These are phyloP conservation scores for Phytophthora sansomeana DNA, from an alignment of 352 stramenopile genomes.

Conservation along the genomic window DNA sequence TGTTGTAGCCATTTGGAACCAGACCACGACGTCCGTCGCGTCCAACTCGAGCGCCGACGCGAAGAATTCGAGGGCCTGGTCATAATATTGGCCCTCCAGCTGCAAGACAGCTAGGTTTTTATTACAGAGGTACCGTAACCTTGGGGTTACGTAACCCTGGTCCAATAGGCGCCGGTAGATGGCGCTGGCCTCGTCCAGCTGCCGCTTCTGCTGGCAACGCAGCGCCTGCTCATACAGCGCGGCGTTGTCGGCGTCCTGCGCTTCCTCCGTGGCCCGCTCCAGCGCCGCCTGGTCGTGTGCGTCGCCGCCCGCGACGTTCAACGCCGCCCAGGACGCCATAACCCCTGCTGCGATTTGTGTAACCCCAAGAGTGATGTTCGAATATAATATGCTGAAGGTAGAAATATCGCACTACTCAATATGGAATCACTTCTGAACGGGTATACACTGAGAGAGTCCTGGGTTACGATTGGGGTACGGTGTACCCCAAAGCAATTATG, in stretches of 20 bases:
- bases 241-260: conserved; percentile 71
- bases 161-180: conserved; percentile 54
- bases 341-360: too few relatives aligned
- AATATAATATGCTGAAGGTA: too few relatives aligned
- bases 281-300: conserved; percentile 15
- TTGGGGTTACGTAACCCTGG: conserved; percentile 39
- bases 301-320: conserved; percentile 58
- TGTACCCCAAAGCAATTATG: background rate
- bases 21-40: conserved; percentile 79
- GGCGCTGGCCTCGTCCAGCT: conserved; percentile 41
- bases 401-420: too few relatives aligned
- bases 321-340: conserved; percentile 74
- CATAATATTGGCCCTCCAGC: conserved; percentile 50
- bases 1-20: conserved; percentile 70
- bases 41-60: conserved; percentile 62
- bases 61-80: conserved; percentile 56
- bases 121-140: conserved; percentile 73
- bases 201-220: conserved; percentile 64
- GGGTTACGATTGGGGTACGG: too few relatives aligned
- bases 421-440: too few relatives aligned
- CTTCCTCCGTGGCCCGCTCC: conserved; percentile 63
- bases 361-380: too few relatives aligned
- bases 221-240: conserved; percentile 72
- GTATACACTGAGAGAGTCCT: too few relatives aligned
- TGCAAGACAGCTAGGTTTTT: conserved; percentile 76